These are phyloP conservation scores for Rhodotorula toruloides DNA, from an alignment of 768 basidiomycete species.

Conservation along the genomic window DNA sequence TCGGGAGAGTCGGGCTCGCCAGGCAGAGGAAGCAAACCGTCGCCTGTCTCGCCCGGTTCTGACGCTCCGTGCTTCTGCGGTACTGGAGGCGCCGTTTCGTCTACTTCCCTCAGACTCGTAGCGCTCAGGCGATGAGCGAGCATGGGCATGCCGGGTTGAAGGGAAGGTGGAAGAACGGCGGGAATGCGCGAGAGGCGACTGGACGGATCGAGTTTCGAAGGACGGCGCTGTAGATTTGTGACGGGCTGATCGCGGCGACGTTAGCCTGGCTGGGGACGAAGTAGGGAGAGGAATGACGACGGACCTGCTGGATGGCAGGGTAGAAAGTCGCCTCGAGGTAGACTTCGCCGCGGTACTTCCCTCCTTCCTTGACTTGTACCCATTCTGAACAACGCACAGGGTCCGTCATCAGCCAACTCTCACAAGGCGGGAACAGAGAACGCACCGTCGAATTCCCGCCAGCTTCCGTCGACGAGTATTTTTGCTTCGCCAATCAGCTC, in stretches of 20 bases:
- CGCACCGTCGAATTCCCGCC: constrained; percentile 31
- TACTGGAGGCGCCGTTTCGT: too few species aligned
- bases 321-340: constrained; percentile 32
- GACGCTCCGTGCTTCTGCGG: not conserved
- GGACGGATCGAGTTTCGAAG: constrained; percentile 10
- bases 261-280: not conserved
- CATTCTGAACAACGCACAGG: not conserved
- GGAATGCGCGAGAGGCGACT: not conserved
- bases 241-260: not conserved
- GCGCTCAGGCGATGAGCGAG: too few species aligned
- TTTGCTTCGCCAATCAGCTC: constrained; percentile 17
- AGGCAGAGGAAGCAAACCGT: constrained; percentile 9
- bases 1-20: constrained; percentile 23
- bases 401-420: too few species aligned
- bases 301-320: constrained; percentile 1
- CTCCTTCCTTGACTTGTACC: constrained; percentile 5
- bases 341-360: constrained; percentile 26
- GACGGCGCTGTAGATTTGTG: not conserved
- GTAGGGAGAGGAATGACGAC: not conserved
- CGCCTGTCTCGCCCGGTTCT: not conserved
- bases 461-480: constrained; percentile 1
- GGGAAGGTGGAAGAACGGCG: not conserved
- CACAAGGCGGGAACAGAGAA: not conserved
- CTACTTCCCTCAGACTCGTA: too few species aligned
- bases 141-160: too few species aligned